Evolutionary conservation across 2,329 filamentous ascomycete genomes (phyloP).

Genomic region (Colletotrichum plurivorum): DNA sequence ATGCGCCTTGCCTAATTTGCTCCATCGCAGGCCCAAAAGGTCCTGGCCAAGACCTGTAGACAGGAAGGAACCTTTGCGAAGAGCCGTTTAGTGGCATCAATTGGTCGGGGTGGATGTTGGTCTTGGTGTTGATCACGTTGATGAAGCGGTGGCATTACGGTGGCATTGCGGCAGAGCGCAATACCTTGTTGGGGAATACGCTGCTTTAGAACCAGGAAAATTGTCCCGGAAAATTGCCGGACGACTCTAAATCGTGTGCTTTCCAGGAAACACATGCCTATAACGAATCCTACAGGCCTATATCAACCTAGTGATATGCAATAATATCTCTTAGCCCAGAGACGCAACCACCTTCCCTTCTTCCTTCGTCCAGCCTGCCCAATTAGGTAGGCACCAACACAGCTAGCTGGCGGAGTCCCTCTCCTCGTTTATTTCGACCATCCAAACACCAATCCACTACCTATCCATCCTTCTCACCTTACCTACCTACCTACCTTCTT

Average conservation of each 20-base stretch:
- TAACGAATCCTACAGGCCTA: too few relatives aligned
- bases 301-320: too few relatives aligned
- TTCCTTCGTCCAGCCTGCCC: constrained; percentile 12
- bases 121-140: background rate
- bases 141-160: too few relatives aligned
- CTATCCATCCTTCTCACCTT: too few relatives aligned
- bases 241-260: too few relatives aligned
- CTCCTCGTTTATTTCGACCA: background rate
- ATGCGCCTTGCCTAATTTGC: background rate
- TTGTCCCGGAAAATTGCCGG: too few relatives aligned
- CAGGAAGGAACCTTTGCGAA: constrained; percentile 27
- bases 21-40: constrained; percentile 20
- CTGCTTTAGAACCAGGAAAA: too few relatives aligned
- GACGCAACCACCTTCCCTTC: too few relatives aligned
- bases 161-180: background rate
- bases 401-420: background rate
- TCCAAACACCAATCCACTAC: background rate
- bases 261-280: too few relatives aligned
- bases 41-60: constrained; percentile 18
- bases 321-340: too few relatives aligned
- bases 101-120: background rate
- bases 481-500: too few relatives aligned
- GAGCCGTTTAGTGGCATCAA: background rate
- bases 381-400: constrained; percentile 31
- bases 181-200: background rate